These are phyloP conservation scores for Cladophialophora carrionii DNA, from an alignment of 2,329 filamentous ascomycete species.

Conservation along the genomic window DNA sequence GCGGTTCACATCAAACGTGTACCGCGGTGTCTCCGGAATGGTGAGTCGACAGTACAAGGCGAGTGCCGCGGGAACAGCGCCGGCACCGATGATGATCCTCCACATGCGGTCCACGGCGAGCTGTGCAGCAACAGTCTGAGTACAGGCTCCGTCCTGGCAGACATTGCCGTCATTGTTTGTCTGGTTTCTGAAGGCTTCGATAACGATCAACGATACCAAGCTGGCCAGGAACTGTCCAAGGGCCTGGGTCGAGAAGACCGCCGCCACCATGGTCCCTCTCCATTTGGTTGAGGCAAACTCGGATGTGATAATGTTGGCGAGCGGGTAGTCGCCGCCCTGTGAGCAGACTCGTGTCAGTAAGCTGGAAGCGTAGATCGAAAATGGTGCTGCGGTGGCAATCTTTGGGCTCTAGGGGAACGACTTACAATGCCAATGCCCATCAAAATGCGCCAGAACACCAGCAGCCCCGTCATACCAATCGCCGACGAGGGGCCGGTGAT, in stretches of 20 bases:
- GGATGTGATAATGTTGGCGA: conserved; percentile 81
- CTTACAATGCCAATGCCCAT: conserved; percentile 66
- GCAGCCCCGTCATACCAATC: conserved; percentile 55
- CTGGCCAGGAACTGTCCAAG: conserved; percentile 78
- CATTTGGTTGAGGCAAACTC: conserved; percentile 83
- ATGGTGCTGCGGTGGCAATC: neutral
- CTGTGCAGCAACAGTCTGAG: conserved; percentile 67
- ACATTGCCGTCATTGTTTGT: conserved; percentile 66
- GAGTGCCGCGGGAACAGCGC: conserved; percentile 75
- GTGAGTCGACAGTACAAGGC: conserved; percentile 87
- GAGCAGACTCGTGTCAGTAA: neutral
- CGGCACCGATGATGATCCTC: conserved; percentile 77
- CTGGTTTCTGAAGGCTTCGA: conserved; percentile 55
- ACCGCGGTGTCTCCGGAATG: conserved; percentile 83
- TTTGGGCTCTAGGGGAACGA: neutral
- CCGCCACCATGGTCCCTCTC: conserved; percentile 82
- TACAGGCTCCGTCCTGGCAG: conserved; percentile 54
- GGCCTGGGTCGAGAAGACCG: conserved; percentile 85
- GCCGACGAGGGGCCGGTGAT: conserved; percentile 65
- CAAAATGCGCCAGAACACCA: conserved; percentile 80
- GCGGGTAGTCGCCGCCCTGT: conserved; percentile 74
- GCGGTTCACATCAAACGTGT: conserved; percentile 78
- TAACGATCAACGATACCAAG: conserved; percentile 72
- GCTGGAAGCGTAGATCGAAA: neutral
- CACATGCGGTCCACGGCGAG: conserved; percentile 83